Evolutionary conservation across 495 filamentous ascomycete species (phyloP), one percentile per base, ranked within the genome.

Genomic region (Neurospora sublineolata): DNA sequence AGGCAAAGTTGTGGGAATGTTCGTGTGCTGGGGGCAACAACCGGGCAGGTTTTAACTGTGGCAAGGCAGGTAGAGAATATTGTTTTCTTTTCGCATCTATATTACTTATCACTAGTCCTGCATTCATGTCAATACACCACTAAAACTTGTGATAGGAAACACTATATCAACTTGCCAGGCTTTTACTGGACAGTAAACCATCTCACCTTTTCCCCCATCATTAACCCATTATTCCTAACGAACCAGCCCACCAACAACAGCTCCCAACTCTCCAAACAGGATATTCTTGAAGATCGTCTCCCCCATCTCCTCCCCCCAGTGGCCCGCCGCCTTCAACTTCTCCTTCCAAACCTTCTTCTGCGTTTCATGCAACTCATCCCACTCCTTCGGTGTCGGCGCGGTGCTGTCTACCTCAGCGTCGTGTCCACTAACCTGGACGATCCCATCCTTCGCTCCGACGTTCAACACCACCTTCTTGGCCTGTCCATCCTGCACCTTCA

Each of bases 221-320:
- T 69, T 60, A 10, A n/a, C 44, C 44, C 30, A 20, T 70, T 6
- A 30, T 20, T n/a, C 20, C 40, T 39, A 73, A 20, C 76, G 80
- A 36, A 90, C 85, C 52, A 82, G 80, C 33, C 81, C 81, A 5
- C 85, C 88, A 69, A 92, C 83, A 8, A 83, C 74, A 27, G 84
- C 88, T 70, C 85, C 91, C 69, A 88, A 81, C 80, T 92, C 86
- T 27, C 88, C 86, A 82, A 96, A 96, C 64, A 96, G 79, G 8
- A 97, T 84, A 8, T 91, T 89, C 78, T 89, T 85, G 41, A 95
- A 84, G 14, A 95, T 85, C 39, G 84, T 85, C 80, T 93, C 91
- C 1, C 91, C 91, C 80, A 94, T 86, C 42, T 86, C 86, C 70
- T 86, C 86, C 6, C 86, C 84, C 92, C 92, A 94, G 69, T 92